Percentiles rank a stretch among this genome's conserved stretches.
Conservation (phyloP, 192 early-diverging fungal species). For the Coemansia sp. region DNA sequence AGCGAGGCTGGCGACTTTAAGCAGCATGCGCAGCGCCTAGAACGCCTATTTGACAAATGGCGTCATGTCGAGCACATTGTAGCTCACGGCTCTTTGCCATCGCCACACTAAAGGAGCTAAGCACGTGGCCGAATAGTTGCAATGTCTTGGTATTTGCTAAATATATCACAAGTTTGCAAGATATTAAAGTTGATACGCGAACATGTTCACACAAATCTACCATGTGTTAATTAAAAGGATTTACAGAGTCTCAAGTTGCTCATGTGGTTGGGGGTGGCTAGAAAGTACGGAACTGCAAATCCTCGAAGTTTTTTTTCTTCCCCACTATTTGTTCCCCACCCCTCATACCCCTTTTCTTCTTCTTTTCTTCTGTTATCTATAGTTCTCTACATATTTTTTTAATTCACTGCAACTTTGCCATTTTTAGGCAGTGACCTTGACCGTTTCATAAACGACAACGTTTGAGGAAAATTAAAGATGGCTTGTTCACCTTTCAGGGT, state of each 20-base stretch:
- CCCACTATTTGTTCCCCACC: neutral
- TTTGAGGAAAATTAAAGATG: slow-evolving; percentile 55
- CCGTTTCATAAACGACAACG: slow-evolving; percentile 4
- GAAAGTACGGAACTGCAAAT: neutral
- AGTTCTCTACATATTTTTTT: slow-evolving; percentile 16
- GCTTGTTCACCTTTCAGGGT: neutral
- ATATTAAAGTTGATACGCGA: neutral
- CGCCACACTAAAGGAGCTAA: neutral
- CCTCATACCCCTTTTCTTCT: neutral
- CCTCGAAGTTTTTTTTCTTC: neutral
- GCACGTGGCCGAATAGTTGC: neutral
- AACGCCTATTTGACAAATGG: neutral
- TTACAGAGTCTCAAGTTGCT: neutral
- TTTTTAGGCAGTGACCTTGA: slow-evolving; percentile 54
- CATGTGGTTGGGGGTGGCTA: neutral
- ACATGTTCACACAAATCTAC: neutral
- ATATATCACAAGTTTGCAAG: neutral
- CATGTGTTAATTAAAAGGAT: neutral
- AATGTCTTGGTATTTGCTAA: neutral
- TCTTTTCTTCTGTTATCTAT: slow-evolving; percentile 6
- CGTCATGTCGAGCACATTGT: neutral
- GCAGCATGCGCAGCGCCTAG: neutral
- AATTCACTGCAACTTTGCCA: slow-evolving; percentile 59
- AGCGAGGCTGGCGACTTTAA: neutral
- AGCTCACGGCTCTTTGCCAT: neutral